phyloP scores from a whole-genome alignment of 2,329 filamentous ascomycete genomes.

The Fusarium drepaniforme region DNA sequence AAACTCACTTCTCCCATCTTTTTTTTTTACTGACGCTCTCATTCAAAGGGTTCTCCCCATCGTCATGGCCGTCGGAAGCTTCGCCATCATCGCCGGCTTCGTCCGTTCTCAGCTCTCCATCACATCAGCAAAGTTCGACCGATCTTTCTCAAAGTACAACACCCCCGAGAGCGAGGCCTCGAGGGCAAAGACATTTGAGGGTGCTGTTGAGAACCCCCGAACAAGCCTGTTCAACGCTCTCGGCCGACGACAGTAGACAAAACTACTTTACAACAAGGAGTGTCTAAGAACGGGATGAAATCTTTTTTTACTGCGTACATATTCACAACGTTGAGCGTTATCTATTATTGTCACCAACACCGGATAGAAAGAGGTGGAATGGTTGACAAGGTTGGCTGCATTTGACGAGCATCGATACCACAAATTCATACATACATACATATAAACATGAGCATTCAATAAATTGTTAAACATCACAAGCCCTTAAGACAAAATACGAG shows the following conservation, averaged over 20 bases:
- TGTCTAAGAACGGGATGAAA: not conserved
- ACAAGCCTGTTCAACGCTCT: slow-evolving; percentile 51
- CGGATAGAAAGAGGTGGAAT: not conserved
- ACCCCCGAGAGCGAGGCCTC: slow-evolving; percentile 52
- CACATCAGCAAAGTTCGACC: slow-evolving; percentile 52
- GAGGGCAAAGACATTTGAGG: slow-evolving; percentile 49
- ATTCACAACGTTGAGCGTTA: slow-evolving; percentile 34
- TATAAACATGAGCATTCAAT: slow-evolving; percentile 22
- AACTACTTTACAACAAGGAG: not conserved
- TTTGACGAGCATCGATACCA: slow-evolving; percentile 29
- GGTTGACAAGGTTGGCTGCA: slow-evolving; percentile 9
- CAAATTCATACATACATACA: slow-evolving; percentile 3
- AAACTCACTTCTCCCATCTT: not conserved
- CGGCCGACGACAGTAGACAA: slow-evolving; percentile 45
- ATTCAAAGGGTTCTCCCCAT: slow-evolving; percentile 29
- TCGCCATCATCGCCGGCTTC: slow-evolving; percentile 47
- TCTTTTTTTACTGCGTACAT: slow-evolving; percentile 3
- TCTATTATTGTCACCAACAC: slow-evolving; percentile 18
- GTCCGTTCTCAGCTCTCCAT: slow-evolving; percentile 48
- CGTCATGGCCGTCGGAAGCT: slow-evolving; percentile 35
- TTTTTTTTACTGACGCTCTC: not conserved
- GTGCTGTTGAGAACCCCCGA: slow-evolving; percentile 48
- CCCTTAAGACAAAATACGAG: not conserved
- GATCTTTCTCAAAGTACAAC: slow-evolving; percentile 54
- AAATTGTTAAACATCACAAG: slow-evolving; percentile 11